Evolutionary conservation across 2,329 filamentous ascomycete genomes (phyloP).

Genomic region (Trichoderma sp.): DNA sequence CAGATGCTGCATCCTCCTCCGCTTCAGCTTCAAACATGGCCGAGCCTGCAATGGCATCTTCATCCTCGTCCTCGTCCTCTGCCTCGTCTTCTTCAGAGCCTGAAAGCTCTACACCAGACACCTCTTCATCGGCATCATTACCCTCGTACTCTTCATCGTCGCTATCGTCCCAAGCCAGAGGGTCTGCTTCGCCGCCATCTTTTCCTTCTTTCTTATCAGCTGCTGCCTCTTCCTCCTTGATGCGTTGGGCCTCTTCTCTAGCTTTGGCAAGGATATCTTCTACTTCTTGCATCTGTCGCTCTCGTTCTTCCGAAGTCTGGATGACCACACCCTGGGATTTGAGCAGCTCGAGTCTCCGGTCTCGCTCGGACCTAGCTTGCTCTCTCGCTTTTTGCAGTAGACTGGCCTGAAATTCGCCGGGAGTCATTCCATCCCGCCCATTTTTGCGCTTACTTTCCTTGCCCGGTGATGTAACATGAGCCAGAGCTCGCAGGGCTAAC

Average conservation of each 20-base stretch:
- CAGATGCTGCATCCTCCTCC: slow-evolving; percentile 43
- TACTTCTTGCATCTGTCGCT: slow-evolving; percentile 76
- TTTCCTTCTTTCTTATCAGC: slow-evolving; percentile 66
- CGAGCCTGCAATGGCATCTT: slow-evolving; percentile 17
- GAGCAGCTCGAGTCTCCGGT: slow-evolving; percentile 74
- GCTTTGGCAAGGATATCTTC: slow-evolving; percentile 89
- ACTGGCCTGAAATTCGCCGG: slow-evolving; percentile 66
- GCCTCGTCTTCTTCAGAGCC: slow-evolving; percentile 46
- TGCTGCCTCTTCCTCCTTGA: slow-evolving; percentile 75
- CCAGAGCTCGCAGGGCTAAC: slow-evolving; percentile 70
- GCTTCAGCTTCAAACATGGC: slow-evolving; percentile 44
- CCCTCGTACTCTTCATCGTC: slow-evolving; percentile 54
- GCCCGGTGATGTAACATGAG: slow-evolving; percentile 66
- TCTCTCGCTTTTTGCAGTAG: slow-evolving; percentile 72
- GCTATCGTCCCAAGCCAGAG: slow-evolving; percentile 58
- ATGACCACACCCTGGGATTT: slow-evolving; percentile 78
- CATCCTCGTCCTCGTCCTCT: slow-evolving; percentile 38
- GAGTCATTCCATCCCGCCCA: slow-evolving; percentile 61
- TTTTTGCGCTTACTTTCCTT: slow-evolving; percentile 50
- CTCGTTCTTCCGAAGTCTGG: slow-evolving; percentile 83
- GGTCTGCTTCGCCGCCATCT: slow-evolving; percentile 49
- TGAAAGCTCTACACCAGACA: slow-evolving; percentile 45
- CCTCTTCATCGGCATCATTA: slow-evolving; percentile 42
- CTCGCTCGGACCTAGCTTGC: slow-evolving; percentile 77
- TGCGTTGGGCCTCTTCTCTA: slow-evolving; percentile 70